Evolutionary conservation across 1,284 basidiomycete species (phyloP).

Genomic region (Peniophora sp.): DNA sequence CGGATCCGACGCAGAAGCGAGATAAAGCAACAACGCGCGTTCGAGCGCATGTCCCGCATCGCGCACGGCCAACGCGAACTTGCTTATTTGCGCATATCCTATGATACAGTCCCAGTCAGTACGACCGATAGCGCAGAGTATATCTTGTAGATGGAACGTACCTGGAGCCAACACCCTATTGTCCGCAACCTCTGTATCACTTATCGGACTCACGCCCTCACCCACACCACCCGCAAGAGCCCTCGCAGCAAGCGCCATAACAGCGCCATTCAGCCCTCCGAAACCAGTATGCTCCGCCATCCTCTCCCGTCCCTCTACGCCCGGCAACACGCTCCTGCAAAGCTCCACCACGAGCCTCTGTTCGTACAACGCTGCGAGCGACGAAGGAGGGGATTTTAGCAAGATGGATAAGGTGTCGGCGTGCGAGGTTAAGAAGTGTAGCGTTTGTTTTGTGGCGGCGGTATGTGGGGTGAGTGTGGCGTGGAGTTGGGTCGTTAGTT

Average conservation of each 20-base stretch:
- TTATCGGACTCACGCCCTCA: conserved; percentile 54
- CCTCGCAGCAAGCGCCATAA: conserved; percentile 70
- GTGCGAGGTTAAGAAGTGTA: conserved; percentile 73
- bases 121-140: too few relatives aligned
- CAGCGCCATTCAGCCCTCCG: conserved; percentile 76
- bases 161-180: conserved; percentile 47
- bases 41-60: conserved; percentile 47
- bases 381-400: conserved; percentile 64
- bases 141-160: too few relatives aligned
- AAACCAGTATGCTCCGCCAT: conserved; percentile 63
- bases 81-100: conserved; percentile 47
- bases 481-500: conserved; percentile 67
- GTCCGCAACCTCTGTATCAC: conserved; percentile 60
- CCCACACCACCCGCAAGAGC: conserved; percentile 65
- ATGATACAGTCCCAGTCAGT: too few relatives aligned
- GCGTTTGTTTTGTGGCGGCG: conserved; percentile 51
- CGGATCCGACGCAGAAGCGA: conserved; percentile 54
- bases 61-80: conserved; percentile 49
- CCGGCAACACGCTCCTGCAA: conserved; percentile 41
- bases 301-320: conserved; percentile 1
- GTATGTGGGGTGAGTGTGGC: conserved; percentile 64
- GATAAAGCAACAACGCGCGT: conserved; percentile 55
- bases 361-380: conserved; percentile 65
- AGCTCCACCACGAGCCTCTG: conserved; percentile 70
- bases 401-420: conserved; percentile 75